Percentiles rank a stretch among this genome's conserved stretches.
Conservation (phyloP, 306 rosid genomes). For the Ochetophila trinervis region DNA sequence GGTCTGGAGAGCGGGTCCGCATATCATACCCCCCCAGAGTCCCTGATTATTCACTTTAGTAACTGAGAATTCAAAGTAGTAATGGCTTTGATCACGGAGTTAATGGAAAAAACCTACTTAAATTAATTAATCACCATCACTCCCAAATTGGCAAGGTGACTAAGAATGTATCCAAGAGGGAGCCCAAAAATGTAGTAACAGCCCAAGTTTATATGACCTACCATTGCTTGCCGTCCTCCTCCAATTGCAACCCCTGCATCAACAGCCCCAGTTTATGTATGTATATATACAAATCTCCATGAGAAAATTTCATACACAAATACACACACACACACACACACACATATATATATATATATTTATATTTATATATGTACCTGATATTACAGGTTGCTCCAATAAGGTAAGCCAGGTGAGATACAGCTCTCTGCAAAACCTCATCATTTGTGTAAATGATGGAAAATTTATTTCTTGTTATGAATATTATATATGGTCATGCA, state of each 20-base stretch:
- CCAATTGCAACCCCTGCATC: slow-evolving; percentile 51
- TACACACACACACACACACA: too few relatives aligned
- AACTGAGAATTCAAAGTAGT: background rate
- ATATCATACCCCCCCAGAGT: slow-evolving; percentile 44
- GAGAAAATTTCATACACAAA: background rate
- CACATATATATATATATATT: background rate
- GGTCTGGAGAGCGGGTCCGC: slow-evolving; percentile 42
- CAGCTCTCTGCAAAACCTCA: slow-evolving; percentile 21
- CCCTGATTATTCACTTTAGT: slow-evolving; percentile 22
- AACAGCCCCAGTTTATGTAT: background rate
- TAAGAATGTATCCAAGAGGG: slow-evolving; percentile 41
- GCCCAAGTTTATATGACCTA: slow-evolving; percentile 50
- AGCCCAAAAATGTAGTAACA: slow-evolving; percentile 55
- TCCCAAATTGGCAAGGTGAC: slow-evolving; percentile 33
- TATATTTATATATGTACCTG: slow-evolving; percentile 30
- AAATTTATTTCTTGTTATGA: slow-evolving; percentile 24
- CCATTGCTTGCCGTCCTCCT: slow-evolving; percentile 63
- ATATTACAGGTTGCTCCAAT: slow-evolving; percentile 33
- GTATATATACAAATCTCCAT: background rate
- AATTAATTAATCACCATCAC: slow-evolving; percentile 27
- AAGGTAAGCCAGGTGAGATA: slow-evolving; percentile 30
- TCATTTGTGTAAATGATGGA: slow-evolving; percentile 32
- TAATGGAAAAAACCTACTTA: too few relatives aligned
- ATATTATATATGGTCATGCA: slow-evolving; percentile 27
- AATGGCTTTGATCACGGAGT: too few relatives aligned